Percentiles rank a stretch among this genome's conserved stretches.
These are phyloP conservation scores for Ustilago trichophora DNA, from an alignment of 1,284 basidiomycete species.

Conservation along the genomic window DNA sequence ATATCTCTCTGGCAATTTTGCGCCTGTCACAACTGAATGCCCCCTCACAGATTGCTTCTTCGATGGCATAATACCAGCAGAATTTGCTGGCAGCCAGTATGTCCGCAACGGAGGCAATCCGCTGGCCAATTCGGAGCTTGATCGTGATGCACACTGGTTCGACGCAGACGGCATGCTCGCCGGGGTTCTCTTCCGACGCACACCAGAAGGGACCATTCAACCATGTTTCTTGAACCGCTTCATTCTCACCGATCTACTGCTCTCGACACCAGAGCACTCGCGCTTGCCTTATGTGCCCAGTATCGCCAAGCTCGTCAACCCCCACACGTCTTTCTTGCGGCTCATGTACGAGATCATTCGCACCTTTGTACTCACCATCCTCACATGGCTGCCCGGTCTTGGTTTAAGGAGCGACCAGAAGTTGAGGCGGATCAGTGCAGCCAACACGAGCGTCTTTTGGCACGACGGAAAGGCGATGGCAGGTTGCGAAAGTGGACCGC, in stretches of 20 bases:
- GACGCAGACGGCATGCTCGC: slow-evolving; percentile 68
- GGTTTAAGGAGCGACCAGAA: slow-evolving; percentile 26
- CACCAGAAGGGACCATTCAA: slow-evolving; percentile 30
- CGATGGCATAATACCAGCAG: slow-evolving; percentile 59
- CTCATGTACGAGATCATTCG: slow-evolving; percentile 68
- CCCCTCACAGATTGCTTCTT: slow-evolving; percentile 60
- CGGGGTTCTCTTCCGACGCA: slow-evolving; percentile 68
- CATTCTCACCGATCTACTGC: slow-evolving; percentile 67
- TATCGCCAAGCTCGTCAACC: slow-evolving; percentile 70
- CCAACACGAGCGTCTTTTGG: slow-evolving; percentile 69
- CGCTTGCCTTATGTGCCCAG: slow-evolving; percentile 68
- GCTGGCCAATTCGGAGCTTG: slow-evolving; percentile 45
- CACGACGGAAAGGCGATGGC: slow-evolving; percentile 69
- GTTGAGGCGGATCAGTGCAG: slow-evolving; percentile 64
- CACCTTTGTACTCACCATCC: slow-evolving; percentile 58
- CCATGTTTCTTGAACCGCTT: slow-evolving; percentile 67
- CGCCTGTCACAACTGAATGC: slow-evolving; percentile 62
- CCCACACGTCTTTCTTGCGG: slow-evolving; percentile 66
- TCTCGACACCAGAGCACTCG: slow-evolving; percentile 54
- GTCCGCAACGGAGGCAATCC: slow-evolving; percentile 71
- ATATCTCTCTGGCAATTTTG: slow-evolving; percentile 66
- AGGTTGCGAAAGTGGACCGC: slow-evolving; percentile 70
- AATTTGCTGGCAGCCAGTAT: slow-evolving; percentile 67
- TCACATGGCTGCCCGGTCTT: slow-evolving; percentile 62
- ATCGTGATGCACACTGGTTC: slow-evolving; percentile 65